Evolutionary conservation across 495 filamentous ascomycete species (phyloP).

Genomic region (Xylaria acuta): DNA sequence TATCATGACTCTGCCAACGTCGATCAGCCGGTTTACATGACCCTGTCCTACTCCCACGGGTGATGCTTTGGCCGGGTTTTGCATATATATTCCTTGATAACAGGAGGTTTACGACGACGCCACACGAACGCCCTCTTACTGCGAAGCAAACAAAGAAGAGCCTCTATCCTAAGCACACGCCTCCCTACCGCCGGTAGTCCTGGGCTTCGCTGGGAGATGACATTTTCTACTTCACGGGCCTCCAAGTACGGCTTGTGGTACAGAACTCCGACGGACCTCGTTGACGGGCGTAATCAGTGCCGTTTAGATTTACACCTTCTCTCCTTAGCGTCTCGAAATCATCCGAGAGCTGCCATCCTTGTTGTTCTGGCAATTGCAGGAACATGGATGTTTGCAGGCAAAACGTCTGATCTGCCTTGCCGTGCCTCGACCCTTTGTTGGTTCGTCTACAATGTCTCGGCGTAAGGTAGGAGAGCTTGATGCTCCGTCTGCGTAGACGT

Average conservation of each 20-base stretch:
- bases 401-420: constrained; percentile 10
- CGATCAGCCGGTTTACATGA: neutral
- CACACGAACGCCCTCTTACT: neutral
- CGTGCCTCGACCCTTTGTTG: neutral
- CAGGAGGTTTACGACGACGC: neutral
- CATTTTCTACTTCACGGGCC: neutral
- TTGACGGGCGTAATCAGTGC: neutral
- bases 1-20: neutral
- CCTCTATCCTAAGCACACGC: neutral
- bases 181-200: neutral
- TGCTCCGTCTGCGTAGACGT: neutral
- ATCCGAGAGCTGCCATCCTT: neutral
- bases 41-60: neutral
- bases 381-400: neutral
- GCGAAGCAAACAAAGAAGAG: neutral
- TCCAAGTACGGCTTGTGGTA: neutral
- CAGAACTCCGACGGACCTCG: neutral
- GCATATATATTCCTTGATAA: neutral
- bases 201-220: neutral
- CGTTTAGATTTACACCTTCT: neutral
- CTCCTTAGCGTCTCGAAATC: neutral
- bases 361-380: neutral
- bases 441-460: neutral
- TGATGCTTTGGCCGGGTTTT: neutral
- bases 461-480: neutral